These are phyloP conservation scores for Wickerhamomyces sydowiorum DNA, from an alignment of 805 yeast species.

Conservation along the genomic window DNA sequence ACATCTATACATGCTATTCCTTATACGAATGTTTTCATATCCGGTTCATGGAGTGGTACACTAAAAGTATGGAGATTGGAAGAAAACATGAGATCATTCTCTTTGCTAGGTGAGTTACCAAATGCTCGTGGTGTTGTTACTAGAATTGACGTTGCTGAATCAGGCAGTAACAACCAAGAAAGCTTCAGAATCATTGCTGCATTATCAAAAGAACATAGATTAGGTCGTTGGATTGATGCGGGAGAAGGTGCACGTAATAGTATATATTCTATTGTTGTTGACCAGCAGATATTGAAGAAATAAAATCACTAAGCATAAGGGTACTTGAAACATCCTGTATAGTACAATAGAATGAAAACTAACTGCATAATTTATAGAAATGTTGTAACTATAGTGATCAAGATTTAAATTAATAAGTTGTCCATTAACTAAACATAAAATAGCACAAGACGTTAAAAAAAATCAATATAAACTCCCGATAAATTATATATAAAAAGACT, in stretches of 20 bases:
- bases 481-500: not conserved
- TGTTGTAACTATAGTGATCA: too few relatives aligned
- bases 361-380: too few relatives aligned
- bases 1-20: slow-evolving; percentile 81
- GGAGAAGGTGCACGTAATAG: slow-evolving; percentile 70
- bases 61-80: slow-evolving; percentile 74
- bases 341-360: not conserved
- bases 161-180: slow-evolving; percentile 47
- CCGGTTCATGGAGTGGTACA: slow-evolving; percentile 85
- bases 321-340: too few relatives aligned
- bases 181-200: slow-evolving; percentile 57
- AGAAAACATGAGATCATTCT: slow-evolving; percentile 58
- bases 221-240: slow-evolving; percentile 79
- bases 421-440: slow-evolving; percentile 2
- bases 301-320: not conserved
- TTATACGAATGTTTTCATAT: slow-evolving; percentile 72
- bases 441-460: slow-evolving; percentile 1
- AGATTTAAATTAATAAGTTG: too few relatives aligned
- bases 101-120: slow-evolving; percentile 46
- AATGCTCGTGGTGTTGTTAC: slow-evolving; percentile 69
- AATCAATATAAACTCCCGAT: slow-evolving; percentile 1
- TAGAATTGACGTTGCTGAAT: slow-evolving; percentile 48
- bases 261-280: slow-evolving; percentile 49
- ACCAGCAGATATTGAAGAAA: slow-evolving; percentile 26
- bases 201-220: slow-evolving; percentile 76